Evolutionary conservation across 2,329 filamentous ascomycete species (phyloP).

Genomic region (Leptodontidium sp.): DNA sequence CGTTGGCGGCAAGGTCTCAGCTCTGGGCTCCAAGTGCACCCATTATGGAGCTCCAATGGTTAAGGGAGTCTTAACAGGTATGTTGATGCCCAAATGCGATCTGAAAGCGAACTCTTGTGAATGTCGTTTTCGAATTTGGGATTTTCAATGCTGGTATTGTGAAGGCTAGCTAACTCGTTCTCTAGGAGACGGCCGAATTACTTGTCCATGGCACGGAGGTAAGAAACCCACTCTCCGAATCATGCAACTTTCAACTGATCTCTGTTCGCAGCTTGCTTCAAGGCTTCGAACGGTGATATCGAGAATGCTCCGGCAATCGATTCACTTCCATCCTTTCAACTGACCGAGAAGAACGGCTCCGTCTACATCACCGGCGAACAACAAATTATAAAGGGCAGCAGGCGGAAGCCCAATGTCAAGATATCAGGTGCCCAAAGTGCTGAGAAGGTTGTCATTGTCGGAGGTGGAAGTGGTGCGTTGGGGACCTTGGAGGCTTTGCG

Average conservation of each 20-base stretch:
- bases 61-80: constrained; percentile 81
- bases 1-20: constrained; percentile 77
- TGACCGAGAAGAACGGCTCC: constrained; percentile 81
- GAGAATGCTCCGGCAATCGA: constrained; percentile 94
- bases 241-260: constrained; percentile 21
- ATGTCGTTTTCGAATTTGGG: background rate
- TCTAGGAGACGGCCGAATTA: constrained; percentile 75
- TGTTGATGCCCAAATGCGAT: constrained; percentile 69
- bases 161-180: background rate
- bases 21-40: constrained; percentile 82
- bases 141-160: background rate
- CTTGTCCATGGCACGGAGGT: constrained; percentile 98
- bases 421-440: constrained; percentile 63
- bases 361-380: constrained; percentile 88
- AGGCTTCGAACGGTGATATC: constrained; percentile 86
- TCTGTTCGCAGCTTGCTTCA: constrained; percentile 81
- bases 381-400: constrained; percentile 76
- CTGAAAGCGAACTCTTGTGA: no score
- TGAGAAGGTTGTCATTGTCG: constrained; percentile 83
- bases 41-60: constrained; percentile 93
- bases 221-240: constrained; percentile 38
- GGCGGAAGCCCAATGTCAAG: constrained; percentile 76
- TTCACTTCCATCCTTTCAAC: constrained; percentile 81
- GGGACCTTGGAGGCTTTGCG: constrained; percentile 85
- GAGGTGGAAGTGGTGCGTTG: constrained; percentile 85